These are phyloP conservation scores for Crotalaria pallida DNA, from an alignment of 306 rosid genomes.

Conservation along the genomic window DNA sequence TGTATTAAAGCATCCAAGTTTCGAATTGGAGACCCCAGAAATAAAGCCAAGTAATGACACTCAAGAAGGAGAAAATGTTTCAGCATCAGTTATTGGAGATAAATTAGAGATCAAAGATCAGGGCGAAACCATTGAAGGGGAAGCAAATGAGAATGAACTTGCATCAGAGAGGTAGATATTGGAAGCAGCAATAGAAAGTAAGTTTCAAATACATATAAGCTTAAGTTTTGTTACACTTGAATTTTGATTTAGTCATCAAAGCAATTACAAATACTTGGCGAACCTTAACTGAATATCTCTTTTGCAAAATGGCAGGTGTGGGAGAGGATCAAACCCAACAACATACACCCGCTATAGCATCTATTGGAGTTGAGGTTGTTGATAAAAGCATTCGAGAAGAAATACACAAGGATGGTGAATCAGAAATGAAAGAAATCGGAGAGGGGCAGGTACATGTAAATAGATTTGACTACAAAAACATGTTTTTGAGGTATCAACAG, in stretches of 20 bases:
- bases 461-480: background rate
- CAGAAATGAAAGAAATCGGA: no score
- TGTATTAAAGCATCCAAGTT: background rate
- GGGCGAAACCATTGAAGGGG: background rate
- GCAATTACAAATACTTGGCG: no score
- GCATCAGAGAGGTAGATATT: background rate
- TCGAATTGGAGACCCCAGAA: background rate
- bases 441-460: background rate
- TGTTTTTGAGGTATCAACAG: slow-evolving; percentile 4
- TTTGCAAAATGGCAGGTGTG: no score
- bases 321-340: no score
- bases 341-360: no score
- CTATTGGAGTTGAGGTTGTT: no score
- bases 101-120: background rate
- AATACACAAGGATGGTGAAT: no score
- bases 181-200: background rate
- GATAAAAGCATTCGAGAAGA: no score
- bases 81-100: background rate
- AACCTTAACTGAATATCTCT: no score
- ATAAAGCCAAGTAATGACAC: background rate
- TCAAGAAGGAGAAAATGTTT: background rate
- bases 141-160: background rate
- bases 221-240: background rate
- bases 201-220: background rate
- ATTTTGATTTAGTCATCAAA: background rate